Percentiles rank a stretch among this genome's conserved stretches.
Conservation (phyloP, 345 rosid species). For the Eucalyptus regnans region DNA sequence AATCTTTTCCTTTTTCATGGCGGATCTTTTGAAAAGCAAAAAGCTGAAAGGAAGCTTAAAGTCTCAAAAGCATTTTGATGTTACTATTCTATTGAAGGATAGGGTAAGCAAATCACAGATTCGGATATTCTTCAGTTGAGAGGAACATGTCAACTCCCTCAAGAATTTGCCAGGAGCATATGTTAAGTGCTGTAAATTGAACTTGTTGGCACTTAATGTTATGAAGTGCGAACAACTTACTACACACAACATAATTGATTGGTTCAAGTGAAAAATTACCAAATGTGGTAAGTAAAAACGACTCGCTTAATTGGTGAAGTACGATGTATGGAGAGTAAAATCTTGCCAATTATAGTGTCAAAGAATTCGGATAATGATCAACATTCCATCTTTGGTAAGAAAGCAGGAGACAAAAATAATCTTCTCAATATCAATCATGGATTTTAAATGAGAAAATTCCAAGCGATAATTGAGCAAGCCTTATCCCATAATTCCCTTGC, state of each 20-base stretch:
- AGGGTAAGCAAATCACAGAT: neutral
- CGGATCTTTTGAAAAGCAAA: neutral
- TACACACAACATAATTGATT: neutral
- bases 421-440: neutral
- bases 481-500: neutral
- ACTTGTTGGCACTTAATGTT: neutral
- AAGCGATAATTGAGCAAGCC: neutral
- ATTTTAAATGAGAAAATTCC: neutral
- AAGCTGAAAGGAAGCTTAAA: neutral
- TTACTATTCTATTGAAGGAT: neutral
- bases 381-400: neutral
- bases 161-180: neutral
- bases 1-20: neutral
- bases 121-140: neutral
- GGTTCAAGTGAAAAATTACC: neutral
- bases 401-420: neutral
- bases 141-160: neutral
- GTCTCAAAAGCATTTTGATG: neutral
- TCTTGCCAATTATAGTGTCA: neutral
- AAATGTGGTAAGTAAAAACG: neutral
- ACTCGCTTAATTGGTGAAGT: neutral
- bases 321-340: neutral
- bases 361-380: neutral
- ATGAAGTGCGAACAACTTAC: neutral
- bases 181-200: neutral